Evolutionary conservation across 768 basidiomycete species (phyloP).

Genomic region (Tricholomella constricta): DNA sequence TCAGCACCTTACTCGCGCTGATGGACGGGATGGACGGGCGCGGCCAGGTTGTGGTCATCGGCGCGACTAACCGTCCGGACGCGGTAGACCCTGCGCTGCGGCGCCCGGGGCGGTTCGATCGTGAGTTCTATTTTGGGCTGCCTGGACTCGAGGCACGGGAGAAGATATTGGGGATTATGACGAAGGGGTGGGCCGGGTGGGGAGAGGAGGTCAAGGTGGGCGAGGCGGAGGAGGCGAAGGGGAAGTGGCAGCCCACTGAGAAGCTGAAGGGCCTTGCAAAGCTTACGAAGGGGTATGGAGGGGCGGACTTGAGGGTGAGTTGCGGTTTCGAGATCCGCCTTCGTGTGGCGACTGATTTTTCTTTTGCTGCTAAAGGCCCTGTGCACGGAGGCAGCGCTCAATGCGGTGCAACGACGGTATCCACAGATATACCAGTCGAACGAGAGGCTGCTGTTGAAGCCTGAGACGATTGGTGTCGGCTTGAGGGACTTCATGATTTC

Average conservation of each 20-base stretch:
- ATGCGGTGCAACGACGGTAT: constrained; percentile 93
- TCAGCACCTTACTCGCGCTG: constrained; percentile 90
- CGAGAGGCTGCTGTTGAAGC: constrained; percentile 81
- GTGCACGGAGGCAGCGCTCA: constrained; percentile 95
- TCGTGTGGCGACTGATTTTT: constrained; percentile 11
- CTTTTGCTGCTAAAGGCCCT: constrained; percentile 58
- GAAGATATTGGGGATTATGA: constrained; percentile 90
- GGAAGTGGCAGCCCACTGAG: constrained; percentile 26
- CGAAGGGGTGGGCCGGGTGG: constrained; percentile 87
- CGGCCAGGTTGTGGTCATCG: constrained; percentile 96
- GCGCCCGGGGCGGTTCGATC: constrained; percentile 92
- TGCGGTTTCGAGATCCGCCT: not conserved
- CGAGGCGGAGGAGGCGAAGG: constrained; percentile 28
- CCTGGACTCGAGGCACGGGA: constrained; percentile 83
- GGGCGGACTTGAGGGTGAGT: constrained; percentile 91
- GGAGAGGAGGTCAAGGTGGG: constrained; percentile 39
- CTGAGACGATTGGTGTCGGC: constrained; percentile 81
- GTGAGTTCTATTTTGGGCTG: constrained; percentile 97
- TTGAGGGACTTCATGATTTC: constrained; percentile 97
- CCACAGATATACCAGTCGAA: constrained; percentile 96
- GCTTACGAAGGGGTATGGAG: constrained; percentile 96
- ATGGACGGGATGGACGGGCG: constrained; percentile 99
- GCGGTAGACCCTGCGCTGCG: constrained; percentile 96
- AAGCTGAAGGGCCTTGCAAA: constrained; percentile 65
- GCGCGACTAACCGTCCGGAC: constrained; percentile 96